phyloP scores from a whole-genome alignment of 2,329 filamentous ascomycete species.

The Fusarium chaquense region DNA sequence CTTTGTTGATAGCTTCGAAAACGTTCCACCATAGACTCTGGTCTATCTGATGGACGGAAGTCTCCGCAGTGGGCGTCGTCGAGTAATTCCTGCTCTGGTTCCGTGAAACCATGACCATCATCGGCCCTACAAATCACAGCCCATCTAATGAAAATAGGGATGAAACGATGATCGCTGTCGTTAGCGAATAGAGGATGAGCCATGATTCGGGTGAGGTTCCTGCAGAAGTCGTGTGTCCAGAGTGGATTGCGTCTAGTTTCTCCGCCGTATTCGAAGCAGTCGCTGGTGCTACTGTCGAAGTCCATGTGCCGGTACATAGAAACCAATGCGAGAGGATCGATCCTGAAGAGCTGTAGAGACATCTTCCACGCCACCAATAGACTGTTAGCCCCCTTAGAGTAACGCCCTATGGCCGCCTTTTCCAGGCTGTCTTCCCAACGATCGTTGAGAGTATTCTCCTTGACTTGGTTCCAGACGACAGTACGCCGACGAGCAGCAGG shows the following conservation, averaged over 20 bases:
- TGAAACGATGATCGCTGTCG: background rate
- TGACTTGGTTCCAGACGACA: background rate
- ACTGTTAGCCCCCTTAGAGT: fast-evolving
- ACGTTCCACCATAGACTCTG: background rate
- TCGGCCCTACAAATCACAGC: background rate
- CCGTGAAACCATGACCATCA: background rate
- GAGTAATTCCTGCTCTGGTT: background rate
- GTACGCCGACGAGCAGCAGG: background rate
- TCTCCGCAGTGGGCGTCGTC: background rate
- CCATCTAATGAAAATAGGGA: slow-evolving; percentile 7
- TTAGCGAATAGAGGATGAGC: slow-evolving; percentile 4
- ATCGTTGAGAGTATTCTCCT: background rate
- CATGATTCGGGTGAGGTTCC: background rate
- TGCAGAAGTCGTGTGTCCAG: background rate
- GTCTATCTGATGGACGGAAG: background rate
- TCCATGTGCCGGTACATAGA: background rate
- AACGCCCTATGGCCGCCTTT: background rate
- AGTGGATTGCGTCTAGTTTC: background rate
- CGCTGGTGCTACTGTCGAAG: background rate
- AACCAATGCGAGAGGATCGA: background rate
- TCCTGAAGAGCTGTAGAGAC: background rate
- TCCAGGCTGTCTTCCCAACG: background rate
- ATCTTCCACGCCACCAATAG: background rate
- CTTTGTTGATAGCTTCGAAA: background rate
- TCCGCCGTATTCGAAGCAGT: background rate